These are phyloP conservation scores for Alternaria sp. DNA, from an alignment of 2,329 filamentous ascomycete species.

Conservation along the genomic window DNA sequence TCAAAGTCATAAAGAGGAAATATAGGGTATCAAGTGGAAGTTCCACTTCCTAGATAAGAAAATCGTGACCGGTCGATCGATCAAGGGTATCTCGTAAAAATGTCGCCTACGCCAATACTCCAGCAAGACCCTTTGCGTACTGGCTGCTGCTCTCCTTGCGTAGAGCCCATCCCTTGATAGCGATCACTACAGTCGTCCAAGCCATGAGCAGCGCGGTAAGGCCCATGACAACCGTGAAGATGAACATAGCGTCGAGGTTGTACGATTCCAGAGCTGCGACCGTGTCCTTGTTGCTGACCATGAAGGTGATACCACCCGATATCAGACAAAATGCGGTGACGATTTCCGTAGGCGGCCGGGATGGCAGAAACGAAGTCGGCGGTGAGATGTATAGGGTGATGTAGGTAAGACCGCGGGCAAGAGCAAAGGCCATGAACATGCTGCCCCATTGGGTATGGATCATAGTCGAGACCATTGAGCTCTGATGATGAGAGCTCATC, in stretches of 20 bases:
- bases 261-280: slow-evolving; percentile 78
- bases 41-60: background rate
- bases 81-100: background rate
- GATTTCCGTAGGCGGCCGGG: slow-evolving; percentile 89
- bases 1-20: slow-evolving; percentile 23
- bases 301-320: slow-evolving; percentile 87
- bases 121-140: slow-evolving; percentile 32
- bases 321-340: slow-evolving; percentile 86
- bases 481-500: slow-evolving; percentile 93
- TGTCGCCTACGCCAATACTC: slow-evolving; percentile 32
- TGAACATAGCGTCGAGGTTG: slow-evolving; percentile 86
- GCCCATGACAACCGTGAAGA: slow-evolving; percentile 88
- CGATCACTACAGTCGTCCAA: slow-evolving; percentile 78
- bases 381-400: slow-evolving; percentile 79
- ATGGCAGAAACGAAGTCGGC: slow-evolving; percentile 78
- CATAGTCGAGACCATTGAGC: slow-evolving; percentile 84
- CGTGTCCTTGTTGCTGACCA: slow-evolving; percentile 82
- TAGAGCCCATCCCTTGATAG: slow-evolving; percentile 84
- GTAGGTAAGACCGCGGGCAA: slow-evolving; percentile 81
- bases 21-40: slow-evolving; percentile 8
- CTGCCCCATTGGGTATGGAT: slow-evolving; percentile 94
- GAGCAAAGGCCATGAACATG: slow-evolving; percentile 79
- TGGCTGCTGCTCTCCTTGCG: slow-evolving; percentile 43
- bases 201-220: slow-evolving; percentile 84
- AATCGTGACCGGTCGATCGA: background rate